A percentile compares a stretch with the other conserved stretches of the same genome.
These are phyloP conservation scores for Silybum marianum DNA, from an alignment of 129 eudicot genomes.

Conservation along the genomic window DNA sequence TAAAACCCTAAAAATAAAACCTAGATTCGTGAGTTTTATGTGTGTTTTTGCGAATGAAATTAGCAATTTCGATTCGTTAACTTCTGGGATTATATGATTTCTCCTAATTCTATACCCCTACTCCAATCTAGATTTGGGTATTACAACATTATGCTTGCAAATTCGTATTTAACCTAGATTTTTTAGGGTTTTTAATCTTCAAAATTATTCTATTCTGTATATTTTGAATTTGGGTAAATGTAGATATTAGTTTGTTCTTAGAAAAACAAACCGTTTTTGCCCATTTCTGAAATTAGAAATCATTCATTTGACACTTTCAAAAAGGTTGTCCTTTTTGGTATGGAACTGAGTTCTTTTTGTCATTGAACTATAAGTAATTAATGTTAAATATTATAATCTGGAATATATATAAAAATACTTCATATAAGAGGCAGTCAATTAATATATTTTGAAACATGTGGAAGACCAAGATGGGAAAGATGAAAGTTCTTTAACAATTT, in stretches of 20 bases:
- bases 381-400: background rate
- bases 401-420: background rate
- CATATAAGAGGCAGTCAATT: background rate
- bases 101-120: background rate
- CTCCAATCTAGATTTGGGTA: background rate
- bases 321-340: slow-evolving; percentile 6
- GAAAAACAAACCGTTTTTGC: background rate
- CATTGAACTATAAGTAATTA: background rate
- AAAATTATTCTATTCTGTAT: background rate
- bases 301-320: background rate
- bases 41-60: background rate
- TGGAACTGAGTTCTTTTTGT: slow-evolving; percentile 2
- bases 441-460: no score
- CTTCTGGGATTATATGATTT: background rate
- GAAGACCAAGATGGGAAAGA: no score
- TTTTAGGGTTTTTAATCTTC: slow-evolving; percentile 8
- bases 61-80: background rate
- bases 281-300: slow-evolving; percentile 24
- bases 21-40: slow-evolving; percentile 13
- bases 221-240: background rate
- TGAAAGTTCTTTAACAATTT: no score
- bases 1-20: slow-evolving; percentile 17
- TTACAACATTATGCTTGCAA: background rate
- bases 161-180: slow-evolving; percentile 2
- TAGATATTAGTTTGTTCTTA: slow-evolving; percentile 7